These are phyloP conservation scores for Lactifluus volemus DNA, from an alignment of 768 basidiomycete species.

Conservation along the genomic window DNA sequence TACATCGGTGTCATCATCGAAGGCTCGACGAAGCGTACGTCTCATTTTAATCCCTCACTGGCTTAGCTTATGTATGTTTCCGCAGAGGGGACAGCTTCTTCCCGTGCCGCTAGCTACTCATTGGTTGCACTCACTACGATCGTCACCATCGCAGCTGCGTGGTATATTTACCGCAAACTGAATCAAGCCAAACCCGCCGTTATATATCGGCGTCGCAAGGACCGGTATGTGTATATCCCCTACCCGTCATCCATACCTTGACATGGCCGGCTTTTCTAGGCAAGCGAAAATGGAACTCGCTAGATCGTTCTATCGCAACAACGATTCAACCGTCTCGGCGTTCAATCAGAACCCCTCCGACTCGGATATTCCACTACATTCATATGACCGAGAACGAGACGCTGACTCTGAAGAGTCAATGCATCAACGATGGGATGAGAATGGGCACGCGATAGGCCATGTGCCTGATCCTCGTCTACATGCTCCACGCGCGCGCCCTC, in stretches of 20 bases:
- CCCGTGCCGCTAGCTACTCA: slow-evolving; percentile 51
- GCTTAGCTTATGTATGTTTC: slow-evolving; percentile 19
- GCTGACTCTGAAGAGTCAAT: slow-evolving; percentile 13
- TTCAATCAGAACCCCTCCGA: slow-evolving; percentile 30
- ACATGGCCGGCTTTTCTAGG: slow-evolving; percentile 25
- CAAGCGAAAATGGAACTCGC: slow-evolving; percentile 40
- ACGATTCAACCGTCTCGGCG: slow-evolving; percentile 14
- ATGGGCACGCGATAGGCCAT: slow-evolving; percentile 42
- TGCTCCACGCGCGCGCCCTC: slow-evolving; percentile 40
- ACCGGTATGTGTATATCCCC: slow-evolving; percentile 36
- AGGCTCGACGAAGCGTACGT: neutral
- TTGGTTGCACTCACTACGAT: slow-evolving; percentile 61
- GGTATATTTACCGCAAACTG: slow-evolving; percentile 75
- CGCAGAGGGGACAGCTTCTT: slow-evolving; percentile 36
- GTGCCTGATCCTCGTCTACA: slow-evolving; percentile 36
- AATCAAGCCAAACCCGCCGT: slow-evolving; percentile 55
- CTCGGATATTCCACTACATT: slow-evolving; percentile 35
- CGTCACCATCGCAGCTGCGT: slow-evolving; percentile 70
- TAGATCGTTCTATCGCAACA: slow-evolving; percentile 17
- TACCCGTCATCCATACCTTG: neutral
- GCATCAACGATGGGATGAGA: slow-evolving; percentile 46
- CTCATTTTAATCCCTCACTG: neutral
- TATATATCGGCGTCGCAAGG: slow-evolving; percentile 64
- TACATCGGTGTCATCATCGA: slow-evolving; percentile 82
- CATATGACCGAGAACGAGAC: slow-evolving; percentile 23